Evolutionary conservation across 768 basidiomycete species (phyloP).

Genomic region (Ramaria rubella): DNA sequence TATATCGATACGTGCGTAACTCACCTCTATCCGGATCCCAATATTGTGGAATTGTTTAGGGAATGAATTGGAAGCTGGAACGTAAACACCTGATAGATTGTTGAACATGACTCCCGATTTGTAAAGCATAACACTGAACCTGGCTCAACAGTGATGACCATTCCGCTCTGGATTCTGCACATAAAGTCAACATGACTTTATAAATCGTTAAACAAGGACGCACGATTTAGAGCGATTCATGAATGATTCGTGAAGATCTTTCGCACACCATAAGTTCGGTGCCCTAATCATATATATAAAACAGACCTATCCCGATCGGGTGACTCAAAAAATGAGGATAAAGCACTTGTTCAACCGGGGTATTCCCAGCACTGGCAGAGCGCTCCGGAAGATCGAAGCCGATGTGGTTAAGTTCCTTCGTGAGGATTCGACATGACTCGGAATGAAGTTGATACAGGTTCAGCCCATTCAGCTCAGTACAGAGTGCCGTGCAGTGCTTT

Average conservation of each 20-base stretch:
- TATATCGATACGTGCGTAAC: constrained; percentile 11
- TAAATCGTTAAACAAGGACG: constrained; percentile 19
- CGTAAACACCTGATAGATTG: constrained; percentile 61
- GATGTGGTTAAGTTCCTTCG: constrained; percentile 67
- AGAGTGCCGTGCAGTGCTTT: constrained; percentile 56
- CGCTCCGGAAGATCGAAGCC: constrained; percentile 51
- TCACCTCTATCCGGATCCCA: constrained; percentile 85
- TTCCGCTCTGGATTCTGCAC: constrained; percentile 65
- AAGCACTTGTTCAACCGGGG: constrained; percentile 60
- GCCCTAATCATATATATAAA: constrained; percentile 3
- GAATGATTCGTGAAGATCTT: constrained; percentile 86
- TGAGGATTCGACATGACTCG: constrained; percentile 58
- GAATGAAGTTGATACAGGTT: constrained; percentile 75
- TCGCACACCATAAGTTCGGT: not conserved
- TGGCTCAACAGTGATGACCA: constrained; percentile 91
- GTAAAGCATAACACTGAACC: constrained; percentile 34
- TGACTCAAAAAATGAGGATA: constrained; percentile 95
- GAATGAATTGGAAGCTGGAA: constrained; percentile 71
- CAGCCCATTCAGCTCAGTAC: constrained; percentile 48
- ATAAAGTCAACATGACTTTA: not conserved
- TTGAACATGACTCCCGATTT: not conserved
- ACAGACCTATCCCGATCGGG: constrained; percentile 80
- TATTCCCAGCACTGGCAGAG: constrained; percentile 31
- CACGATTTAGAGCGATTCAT: constrained; percentile 50
- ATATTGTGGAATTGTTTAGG: constrained; percentile 88